Evolutionary conservation across 768 basidiomycete species (phyloP).

Genomic region (Lentinula boryana): DNA sequence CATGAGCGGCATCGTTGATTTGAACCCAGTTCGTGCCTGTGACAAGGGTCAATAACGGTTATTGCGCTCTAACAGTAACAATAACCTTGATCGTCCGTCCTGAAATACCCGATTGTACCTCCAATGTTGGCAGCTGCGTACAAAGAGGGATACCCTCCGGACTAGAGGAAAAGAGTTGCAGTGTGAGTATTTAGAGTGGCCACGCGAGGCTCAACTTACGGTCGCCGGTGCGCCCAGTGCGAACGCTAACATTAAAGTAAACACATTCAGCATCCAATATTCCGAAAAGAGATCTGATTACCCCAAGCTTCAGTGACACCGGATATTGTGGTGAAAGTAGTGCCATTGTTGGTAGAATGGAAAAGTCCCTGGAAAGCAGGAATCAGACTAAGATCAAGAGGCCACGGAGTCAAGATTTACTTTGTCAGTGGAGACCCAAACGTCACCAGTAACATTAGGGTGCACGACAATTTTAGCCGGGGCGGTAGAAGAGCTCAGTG

Average conservation of each 20-base stretch:
- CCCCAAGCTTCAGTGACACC: constrained; percentile 29
- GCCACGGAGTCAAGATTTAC: neutral
- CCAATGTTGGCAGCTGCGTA: constrained; percentile 31
- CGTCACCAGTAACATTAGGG: constrained; percentile 47
- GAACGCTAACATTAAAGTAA: constrained; percentile 13
- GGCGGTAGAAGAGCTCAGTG: constrained; percentile 41
- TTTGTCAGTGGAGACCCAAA: constrained; percentile 59
- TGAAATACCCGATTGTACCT: constrained; percentile 27
- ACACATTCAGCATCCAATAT: neutral
- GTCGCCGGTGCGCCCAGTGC: constrained; percentile 29
- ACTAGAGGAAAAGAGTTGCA: neutral
- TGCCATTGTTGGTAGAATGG: constrained; percentile 29
- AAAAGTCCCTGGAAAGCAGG: constrained; percentile 20
- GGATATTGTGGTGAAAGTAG: constrained; percentile 25
- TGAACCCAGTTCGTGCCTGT: constrained; percentile 28
- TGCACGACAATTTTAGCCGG: constrained; percentile 50
- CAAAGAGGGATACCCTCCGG: constrained; percentile 28
- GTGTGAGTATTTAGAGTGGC: neutral
- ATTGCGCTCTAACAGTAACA: neutral
- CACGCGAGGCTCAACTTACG: neutral
- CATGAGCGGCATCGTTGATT: constrained; percentile 34
- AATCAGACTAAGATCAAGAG: neutral
- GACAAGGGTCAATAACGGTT: neutral
- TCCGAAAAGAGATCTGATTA: neutral
- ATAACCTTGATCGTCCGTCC: constrained; percentile 28